phyloP scores from a whole-genome alignment of 352 stramenopile species.

The Pythium chondricola region DNA sequence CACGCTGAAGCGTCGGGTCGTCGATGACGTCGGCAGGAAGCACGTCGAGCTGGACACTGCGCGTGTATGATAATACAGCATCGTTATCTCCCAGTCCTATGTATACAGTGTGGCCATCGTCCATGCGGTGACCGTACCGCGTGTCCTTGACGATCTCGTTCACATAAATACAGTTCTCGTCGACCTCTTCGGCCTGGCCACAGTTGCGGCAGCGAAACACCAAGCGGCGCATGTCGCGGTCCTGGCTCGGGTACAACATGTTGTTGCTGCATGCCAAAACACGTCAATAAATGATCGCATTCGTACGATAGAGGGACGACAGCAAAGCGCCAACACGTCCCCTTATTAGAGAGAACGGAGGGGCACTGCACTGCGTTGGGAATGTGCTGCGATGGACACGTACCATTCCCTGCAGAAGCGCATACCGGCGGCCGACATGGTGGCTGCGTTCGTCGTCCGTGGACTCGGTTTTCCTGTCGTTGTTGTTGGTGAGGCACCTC shows the following conservation, averaged over 20 bases:
- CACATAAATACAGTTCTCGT: slow-evolving; percentile 90
- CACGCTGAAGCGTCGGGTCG: slow-evolving; percentile 83
- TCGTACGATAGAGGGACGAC: no score
- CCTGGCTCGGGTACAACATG: slow-evolving; percentile 88
- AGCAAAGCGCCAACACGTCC: no score
- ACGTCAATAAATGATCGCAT: no score
- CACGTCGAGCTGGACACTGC: slow-evolving; percentile 81
- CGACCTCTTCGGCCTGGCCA: slow-evolving; percentile 78
- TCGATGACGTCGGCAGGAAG: slow-evolving; percentile 83
- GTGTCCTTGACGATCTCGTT: slow-evolving; percentile 88
- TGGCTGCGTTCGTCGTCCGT: slow-evolving; percentile 10
- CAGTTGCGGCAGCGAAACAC: slow-evolving; percentile 87
- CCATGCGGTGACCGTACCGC: slow-evolving; percentile 53
- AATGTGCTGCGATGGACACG: no score
- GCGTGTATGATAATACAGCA: background rate
- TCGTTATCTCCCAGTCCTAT: background rate
- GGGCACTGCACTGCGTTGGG: no score
- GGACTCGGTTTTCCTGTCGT: slow-evolving; percentile 1
- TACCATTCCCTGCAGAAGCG: slow-evolving; percentile 87
- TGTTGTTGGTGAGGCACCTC: slow-evolving; percentile 9
- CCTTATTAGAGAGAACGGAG: no score
- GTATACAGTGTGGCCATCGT: no score
- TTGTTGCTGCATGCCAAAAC: slow-evolving; percentile 88
- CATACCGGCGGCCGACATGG: slow-evolving; percentile 78
- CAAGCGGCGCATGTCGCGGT: slow-evolving; percentile 77